A percentile compares a stretch with the other conserved stretches of the same genome.
Evolutionary conservation across 768 basidiomycete genomes (phyloP).

Genomic region (Lactarius indigo): DNA sequence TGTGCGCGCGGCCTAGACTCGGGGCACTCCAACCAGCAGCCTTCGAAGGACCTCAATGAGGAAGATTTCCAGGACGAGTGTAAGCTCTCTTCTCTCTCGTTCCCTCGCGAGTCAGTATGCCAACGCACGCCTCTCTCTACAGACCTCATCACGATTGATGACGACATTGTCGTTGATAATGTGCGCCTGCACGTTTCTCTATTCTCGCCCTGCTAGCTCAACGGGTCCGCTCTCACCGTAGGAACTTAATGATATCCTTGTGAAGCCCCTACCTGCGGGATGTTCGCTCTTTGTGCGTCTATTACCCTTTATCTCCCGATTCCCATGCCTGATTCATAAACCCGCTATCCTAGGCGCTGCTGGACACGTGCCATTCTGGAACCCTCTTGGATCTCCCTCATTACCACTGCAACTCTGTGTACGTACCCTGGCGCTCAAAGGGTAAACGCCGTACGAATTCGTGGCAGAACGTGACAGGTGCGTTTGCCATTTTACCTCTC

Average conservation of each 20-base stretch:
- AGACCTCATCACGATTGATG: conserved; percentile 23
- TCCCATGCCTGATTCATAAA: background rate
- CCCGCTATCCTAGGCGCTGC: conserved; percentile 18
- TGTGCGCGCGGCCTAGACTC: background rate
- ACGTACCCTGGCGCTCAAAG: conserved; percentile 25
- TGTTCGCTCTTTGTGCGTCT: conserved; percentile 22
- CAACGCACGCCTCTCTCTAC: background rate
- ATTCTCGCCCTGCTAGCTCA: background rate
- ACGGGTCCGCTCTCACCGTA: conserved; percentile 11
- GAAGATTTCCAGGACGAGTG: conserved; percentile 22
- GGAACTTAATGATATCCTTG: conserved; percentile 27
- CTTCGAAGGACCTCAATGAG: conserved; percentile 15
- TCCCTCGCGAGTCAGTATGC: background rate
- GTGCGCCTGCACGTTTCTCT: conserved; percentile 7
- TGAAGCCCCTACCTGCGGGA: conserved; percentile 25
- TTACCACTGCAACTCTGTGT: conserved; percentile 27
- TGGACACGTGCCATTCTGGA: conserved; percentile 29
- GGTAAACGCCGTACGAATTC: conserved; percentile 25
- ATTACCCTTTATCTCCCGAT: background rate
- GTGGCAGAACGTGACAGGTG: conserved; percentile 23
- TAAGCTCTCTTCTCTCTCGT: background rate
- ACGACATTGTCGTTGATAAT: conserved; percentile 27
- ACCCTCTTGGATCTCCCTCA: conserved; percentile 28
- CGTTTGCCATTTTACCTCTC: background rate
- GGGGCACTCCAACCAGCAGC: conserved; percentile 20